Evolutionary conservation across 768 basidiomycete genomes (phyloP).

Genomic region (Leucocoprinus leucothites): DNA sequence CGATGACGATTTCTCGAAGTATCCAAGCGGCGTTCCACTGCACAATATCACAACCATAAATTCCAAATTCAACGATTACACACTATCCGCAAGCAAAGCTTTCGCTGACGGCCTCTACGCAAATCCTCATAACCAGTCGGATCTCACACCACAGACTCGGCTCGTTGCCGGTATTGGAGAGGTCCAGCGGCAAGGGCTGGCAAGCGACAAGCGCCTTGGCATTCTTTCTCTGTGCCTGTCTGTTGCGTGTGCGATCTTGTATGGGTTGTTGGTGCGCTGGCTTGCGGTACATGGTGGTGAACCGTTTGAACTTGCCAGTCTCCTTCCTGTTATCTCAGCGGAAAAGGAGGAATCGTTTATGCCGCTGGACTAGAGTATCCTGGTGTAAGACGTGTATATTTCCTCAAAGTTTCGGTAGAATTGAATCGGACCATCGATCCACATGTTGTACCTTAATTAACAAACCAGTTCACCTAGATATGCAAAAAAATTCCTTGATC

Average conservation of each 20-base stretch:
- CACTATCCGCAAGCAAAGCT: background rate
- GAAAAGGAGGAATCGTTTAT: background rate
- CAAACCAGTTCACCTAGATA: too few species aligned
- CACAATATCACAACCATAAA: background rate
- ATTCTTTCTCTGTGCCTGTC: conserved; percentile 2
- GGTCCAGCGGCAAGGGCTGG: background rate
- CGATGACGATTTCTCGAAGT: background rate
- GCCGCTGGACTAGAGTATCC: too few species aligned
- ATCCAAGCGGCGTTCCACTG: background rate
- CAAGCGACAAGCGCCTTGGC: background rate
- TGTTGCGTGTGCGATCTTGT: background rate
- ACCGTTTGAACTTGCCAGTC: background rate
- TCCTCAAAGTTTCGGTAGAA: too few species aligned
- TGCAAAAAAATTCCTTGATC: too few species aligned
- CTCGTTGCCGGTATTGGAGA: background rate
- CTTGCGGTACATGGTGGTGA: background rate
- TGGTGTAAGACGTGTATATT: too few species aligned
- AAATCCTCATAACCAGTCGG: background rate
- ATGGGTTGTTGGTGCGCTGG: background rate
- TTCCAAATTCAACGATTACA: background rate
- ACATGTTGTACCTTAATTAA: too few species aligned
- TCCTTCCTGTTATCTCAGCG: background rate
- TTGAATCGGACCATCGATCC: too few species aligned
- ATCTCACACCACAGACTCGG: background rate
- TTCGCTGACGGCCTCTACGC: background rate